A percentile compares a stretch with the other conserved stretches of the same genome.
Conservation (phyloP, 2,329 filamentous ascomycete genomes). For the Clarireedia hainanense region DNA sequence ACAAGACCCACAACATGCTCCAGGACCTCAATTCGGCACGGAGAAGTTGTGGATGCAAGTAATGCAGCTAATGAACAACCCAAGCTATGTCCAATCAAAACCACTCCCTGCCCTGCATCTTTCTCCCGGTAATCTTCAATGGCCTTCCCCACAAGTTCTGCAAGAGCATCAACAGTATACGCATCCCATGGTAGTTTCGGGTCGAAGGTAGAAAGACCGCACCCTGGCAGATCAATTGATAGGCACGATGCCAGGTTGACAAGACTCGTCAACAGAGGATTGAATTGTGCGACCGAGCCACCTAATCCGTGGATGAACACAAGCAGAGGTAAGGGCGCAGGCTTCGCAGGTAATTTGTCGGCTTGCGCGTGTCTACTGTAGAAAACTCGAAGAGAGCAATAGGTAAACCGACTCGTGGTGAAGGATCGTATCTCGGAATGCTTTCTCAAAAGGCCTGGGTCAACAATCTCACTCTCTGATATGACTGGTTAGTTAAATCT, state of each 20-base stretch:
- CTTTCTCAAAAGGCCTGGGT: constrained; percentile 74
- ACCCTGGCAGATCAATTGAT: constrained; percentile 84
- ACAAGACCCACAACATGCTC: constrained; percentile 67
- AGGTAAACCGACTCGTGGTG: constrained; percentile 59
- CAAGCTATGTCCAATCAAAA: constrained; percentile 85
- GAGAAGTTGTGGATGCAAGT: constrained; percentile 49
- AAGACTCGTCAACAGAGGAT: constrained; percentile 71
- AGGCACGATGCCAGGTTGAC: constrained; percentile 77
- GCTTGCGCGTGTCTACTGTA: constrained; percentile 74
- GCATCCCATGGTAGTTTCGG: constrained; percentile 61
- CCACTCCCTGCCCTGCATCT: constrained; percentile 58
- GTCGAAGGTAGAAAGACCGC: constrained; percentile 70
- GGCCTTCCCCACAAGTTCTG: constrained; percentile 64
- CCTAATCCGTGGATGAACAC: constrained; percentile 91
- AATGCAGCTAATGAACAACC: constrained; percentile 72
- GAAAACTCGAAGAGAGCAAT: constrained; percentile 73
- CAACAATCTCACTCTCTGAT: constrained; percentile 32
- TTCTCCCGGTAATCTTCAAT: constrained; percentile 67
- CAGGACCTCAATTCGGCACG: constrained; percentile 44
- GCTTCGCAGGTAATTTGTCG: constrained; percentile 67
- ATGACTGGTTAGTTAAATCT: constrained; percentile 7
- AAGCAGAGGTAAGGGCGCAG: constrained; percentile 69
- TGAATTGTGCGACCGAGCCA: constrained; percentile 85
- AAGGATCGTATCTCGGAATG: constrained; percentile 66
- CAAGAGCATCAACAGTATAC: constrained; percentile 69